A percentile compares a stretch with the other conserved stretches of the same genome.
These are phyloP conservation scores for Suillus americanus DNA, from an alignment of 768 basidiomycete species.

Conservation along the genomic window DNA sequence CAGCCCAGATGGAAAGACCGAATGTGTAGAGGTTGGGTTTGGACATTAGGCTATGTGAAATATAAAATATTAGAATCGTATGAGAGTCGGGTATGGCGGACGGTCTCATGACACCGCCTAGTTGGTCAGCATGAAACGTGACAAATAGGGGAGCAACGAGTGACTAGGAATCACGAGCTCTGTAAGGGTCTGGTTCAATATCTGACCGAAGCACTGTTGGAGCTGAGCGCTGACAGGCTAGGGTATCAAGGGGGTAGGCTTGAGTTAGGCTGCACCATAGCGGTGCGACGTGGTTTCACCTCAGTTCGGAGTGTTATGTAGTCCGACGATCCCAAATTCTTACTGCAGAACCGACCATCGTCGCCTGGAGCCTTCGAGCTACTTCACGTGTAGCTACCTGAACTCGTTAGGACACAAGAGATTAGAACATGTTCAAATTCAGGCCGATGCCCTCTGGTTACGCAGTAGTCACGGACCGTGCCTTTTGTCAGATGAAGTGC, in stretches of 20 bases:
- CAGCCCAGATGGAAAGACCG: slow-evolving; percentile 39
- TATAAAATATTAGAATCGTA: background rate
- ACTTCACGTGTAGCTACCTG: background rate
- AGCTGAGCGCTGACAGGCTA: background rate
- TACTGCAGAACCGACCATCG: background rate
- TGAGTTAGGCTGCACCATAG: background rate
- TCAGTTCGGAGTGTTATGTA: background rate
- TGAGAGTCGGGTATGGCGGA: background rate
- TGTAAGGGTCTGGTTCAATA: background rate
- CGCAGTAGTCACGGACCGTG: background rate
- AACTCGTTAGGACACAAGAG: background rate
- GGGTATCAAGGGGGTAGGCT: background rate
- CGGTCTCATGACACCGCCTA: background rate
- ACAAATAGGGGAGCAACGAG: background rate
- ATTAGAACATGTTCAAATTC: background rate
- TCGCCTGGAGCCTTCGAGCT: background rate
- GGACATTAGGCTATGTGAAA: slow-evolving; percentile 1
- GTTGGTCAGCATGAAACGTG: background rate
- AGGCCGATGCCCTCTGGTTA: too few species aligned
- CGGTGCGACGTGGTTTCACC: background rate
- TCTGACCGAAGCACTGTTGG: background rate
- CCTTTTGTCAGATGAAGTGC: background rate
- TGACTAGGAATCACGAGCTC: background rate
- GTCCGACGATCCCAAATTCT: background rate
- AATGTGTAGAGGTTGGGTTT: slow-evolving; percentile 38